Evolutionary conservation across 805 yeast genomes (phyloP).

Genomic region (Kodamaea restingae): DNA sequence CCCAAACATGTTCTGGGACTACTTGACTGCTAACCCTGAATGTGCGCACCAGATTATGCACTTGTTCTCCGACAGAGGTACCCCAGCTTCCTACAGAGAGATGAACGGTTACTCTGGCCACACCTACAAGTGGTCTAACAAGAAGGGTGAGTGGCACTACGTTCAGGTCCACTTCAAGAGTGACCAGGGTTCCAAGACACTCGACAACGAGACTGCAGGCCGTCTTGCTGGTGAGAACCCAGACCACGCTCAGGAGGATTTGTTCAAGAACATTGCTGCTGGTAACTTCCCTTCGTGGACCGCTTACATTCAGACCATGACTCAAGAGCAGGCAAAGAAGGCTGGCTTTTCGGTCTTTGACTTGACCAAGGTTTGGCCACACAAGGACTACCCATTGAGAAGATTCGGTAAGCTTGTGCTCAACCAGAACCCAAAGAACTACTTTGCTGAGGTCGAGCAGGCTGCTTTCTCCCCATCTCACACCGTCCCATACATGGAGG

Average conservation of each 20-base stretch:
- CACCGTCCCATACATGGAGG: conserved; percentile 70
- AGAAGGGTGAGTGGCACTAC: conserved; percentile 70
- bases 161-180: conserved; percentile 72
- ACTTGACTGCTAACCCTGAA: conserved; percentile 68
- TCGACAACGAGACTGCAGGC: conserved; percentile 65
- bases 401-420: conserved; percentile 52
- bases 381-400: conserved; percentile 50
- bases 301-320: conserved; percentile 80
- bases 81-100: conserved; percentile 68
- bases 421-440: conserved; percentile 54
- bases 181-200: conserved; percentile 56
- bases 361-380: conserved; percentile 73
- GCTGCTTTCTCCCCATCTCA: conserved; percentile 71
- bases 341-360: conserved; percentile 82
- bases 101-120: conserved; percentile 88
- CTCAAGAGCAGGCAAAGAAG: conserved; percentile 70
- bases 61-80: conserved; percentile 77
- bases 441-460: conserved; percentile 41
- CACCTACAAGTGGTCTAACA: conserved; percentile 75
- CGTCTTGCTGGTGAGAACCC: conserved; percentile 72
- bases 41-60: conserved; percentile 70
- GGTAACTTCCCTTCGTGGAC: conserved; percentile 86
- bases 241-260: conserved; percentile 75
- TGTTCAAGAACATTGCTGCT: conserved; percentile 70
- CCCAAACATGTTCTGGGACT: conserved; percentile 83